phyloP scores from a whole-genome alignment of 2,329 filamentous ascomycete species.

The Trichoderma endophyticum region DNA sequence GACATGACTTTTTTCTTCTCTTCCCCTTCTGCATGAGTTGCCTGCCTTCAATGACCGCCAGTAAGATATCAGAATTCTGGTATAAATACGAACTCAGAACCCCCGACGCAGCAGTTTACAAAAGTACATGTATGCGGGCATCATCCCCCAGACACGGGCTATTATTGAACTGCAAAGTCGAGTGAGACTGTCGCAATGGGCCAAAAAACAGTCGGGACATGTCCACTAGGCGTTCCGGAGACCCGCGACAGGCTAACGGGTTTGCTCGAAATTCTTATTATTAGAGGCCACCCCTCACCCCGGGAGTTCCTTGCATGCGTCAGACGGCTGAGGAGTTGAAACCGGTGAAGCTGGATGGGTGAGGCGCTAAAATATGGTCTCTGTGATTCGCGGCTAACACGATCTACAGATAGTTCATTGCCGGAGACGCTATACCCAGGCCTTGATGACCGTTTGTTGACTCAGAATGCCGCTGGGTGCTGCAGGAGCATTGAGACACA shows the following conservation, averaged over 20 bases:
- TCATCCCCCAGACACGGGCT: not conserved
- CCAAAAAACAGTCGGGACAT: not conserved
- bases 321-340: not conserved
- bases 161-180: not conserved
- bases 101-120: not conserved
- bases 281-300: not conserved
- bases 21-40: not conserved
- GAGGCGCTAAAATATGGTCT: not conserved
- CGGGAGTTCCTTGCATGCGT: slow-evolving; percentile 9
- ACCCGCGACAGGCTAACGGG: not conserved
- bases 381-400: slow-evolving; percentile 11
- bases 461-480: not conserved
- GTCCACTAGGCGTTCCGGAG: not conserved
- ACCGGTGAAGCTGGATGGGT: slow-evolving; percentile 5
- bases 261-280: not conserved
- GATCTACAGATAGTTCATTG: slow-evolving; percentile 5
- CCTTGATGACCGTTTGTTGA: not conserved
- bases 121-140: not conserved
- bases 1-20: not conserved
- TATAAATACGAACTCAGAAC: not conserved
- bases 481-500: not conserved
- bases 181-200: not conserved
- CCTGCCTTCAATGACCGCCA: not conserved
- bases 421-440: not conserved
- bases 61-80: not conserved